phyloP scores from a whole-genome alignment of 2,329 filamentous ascomycete genomes.

The Ascocoryne sarcoides region DNA sequence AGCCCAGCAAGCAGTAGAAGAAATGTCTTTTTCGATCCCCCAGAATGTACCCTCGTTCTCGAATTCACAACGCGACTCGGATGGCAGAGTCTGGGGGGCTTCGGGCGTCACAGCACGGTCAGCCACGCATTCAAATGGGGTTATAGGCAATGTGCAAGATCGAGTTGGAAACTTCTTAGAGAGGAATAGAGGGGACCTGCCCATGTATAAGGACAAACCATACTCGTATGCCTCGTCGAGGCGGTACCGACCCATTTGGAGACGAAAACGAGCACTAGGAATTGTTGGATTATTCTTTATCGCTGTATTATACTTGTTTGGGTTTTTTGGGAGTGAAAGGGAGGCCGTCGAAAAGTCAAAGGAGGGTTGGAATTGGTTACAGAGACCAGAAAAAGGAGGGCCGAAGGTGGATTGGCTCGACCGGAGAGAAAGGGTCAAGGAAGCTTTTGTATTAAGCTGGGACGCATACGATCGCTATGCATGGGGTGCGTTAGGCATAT shows the following conservation, averaged over 20 bases:
- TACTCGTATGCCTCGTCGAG: constrained; percentile 58
- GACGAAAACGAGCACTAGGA: constrained; percentile 52
- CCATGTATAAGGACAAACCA: constrained; percentile 99
- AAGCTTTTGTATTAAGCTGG: constrained; percentile 88
- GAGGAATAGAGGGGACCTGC: constrained; percentile 49
- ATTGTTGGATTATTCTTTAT: constrained; percentile 46
- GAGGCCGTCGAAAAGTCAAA: constrained; percentile 27
- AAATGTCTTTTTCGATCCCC: constrained; percentile 58
- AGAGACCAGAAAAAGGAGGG: constrained; percentile 37
- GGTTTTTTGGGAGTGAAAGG: constrained; percentile 40
- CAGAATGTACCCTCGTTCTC: constrained; percentile 62
- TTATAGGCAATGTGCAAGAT: constrained; percentile 48
- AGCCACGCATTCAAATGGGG: constrained; percentile 22
- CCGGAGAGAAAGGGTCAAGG: constrained; percentile 72
- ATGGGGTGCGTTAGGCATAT: constrained; percentile 57
- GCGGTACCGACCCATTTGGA: constrained; percentile 50
- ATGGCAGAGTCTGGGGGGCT: constrained; percentile 58
- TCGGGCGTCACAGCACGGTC: constrained; percentile 37
- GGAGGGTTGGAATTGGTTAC: constrained; percentile 49
- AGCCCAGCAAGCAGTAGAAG: constrained; percentile 31
- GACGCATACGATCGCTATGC: constrained; percentile 85
- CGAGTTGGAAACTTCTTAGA: constrained; percentile 59
- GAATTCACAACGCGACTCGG: constrained; percentile 53
- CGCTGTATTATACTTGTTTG: constrained; percentile 59
- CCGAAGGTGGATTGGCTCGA: constrained; percentile 61